Conservation (phyloP, 331 rosid genomes). For the Malus hybrid region DNA sequence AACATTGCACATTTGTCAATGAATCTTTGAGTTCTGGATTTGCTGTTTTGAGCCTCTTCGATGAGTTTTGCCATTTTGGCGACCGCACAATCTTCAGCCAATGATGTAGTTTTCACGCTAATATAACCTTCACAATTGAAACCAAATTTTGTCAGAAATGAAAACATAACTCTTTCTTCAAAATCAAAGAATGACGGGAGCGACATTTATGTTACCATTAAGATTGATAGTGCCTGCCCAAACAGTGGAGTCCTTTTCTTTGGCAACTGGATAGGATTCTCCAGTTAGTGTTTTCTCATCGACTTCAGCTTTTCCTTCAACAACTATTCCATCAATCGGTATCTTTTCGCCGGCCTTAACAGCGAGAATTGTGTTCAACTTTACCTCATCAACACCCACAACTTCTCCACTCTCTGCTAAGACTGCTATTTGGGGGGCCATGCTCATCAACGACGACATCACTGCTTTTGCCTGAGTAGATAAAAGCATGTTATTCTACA, state of each 20-base stretch:
- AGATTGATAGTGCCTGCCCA: slow-evolving; percentile 93
- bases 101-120: slow-evolving; percentile 65
- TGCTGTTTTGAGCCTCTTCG: slow-evolving; percentile 90
- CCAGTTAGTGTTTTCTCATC: slow-evolving; percentile 86
- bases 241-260: slow-evolving; percentile 61
- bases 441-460: slow-evolving; percentile 68
- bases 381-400: slow-evolving; percentile 69
- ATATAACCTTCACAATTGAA: slow-evolving; percentile 49
- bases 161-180: neutral
- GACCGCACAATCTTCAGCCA: slow-evolving; percentile 84
- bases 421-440: slow-evolving; percentile 71
- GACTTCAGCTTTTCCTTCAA: slow-evolving; percentile 73
- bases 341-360: slow-evolving; percentile 83
- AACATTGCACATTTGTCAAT: slow-evolving; percentile 76
- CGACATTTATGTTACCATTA: slow-evolving; percentile 40
- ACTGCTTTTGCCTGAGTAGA: slow-evolving; percentile 68
- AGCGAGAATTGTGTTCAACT: slow-evolving; percentile 51
- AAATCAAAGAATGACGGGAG: neutral
- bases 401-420: slow-evolving; percentile 76
- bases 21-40: slow-evolving; percentile 64
- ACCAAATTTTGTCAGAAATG: slow-evolving; percentile 1
- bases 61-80: slow-evolving; percentile 92
- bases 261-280: slow-evolving; percentile 77
- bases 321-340: slow-evolving; percentile 83
- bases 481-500: neutral